These are phyloP conservation scores for Fusarium pseudoanthophilum DNA, from an alignment of 2,329 filamentous ascomycete genomes.

Conservation along the genomic window DNA sequence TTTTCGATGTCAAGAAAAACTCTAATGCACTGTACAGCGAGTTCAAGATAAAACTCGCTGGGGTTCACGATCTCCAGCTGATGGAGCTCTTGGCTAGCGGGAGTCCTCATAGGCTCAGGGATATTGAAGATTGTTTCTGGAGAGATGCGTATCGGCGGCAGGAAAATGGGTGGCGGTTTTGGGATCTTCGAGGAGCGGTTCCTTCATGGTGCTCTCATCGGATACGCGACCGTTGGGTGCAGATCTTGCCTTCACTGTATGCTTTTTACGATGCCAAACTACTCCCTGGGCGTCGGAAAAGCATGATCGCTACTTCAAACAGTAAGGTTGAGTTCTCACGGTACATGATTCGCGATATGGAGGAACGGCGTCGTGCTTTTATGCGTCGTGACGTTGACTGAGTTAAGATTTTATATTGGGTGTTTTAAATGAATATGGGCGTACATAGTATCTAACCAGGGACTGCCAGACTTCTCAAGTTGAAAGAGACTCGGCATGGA, in stretches of 20 bases:
- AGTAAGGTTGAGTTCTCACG: neutral
- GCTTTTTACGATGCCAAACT: neutral
- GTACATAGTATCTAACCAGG: rapidly evolving
- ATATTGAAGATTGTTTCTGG: neutral
- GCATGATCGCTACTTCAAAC: neutral
- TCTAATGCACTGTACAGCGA: neutral
- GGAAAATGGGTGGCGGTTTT: neutral
- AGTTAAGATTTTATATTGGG: neutral
- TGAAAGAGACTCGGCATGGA: neutral
- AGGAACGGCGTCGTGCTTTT: neutral
- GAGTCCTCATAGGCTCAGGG: neutral
- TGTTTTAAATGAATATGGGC: neutral
- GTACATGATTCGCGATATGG: neutral
- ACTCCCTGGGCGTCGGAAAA: neutral
- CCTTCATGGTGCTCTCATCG: neutral
- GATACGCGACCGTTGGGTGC: neutral
- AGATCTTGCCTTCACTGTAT: neutral
- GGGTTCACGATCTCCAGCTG: constrained; percentile 1
- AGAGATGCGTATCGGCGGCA: neutral
- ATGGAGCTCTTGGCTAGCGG: neutral
- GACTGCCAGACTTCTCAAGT: neutral
- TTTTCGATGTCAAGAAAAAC: neutral
- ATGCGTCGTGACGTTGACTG: neutral
- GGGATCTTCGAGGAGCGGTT: neutral
- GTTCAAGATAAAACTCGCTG: neutral